Evolutionary conservation across 2,329 filamentous ascomycete genomes (phyloP), one percentile per base, ranked within the genome.

Genomic region (Pseudogymnoascus pannorum): DNA sequence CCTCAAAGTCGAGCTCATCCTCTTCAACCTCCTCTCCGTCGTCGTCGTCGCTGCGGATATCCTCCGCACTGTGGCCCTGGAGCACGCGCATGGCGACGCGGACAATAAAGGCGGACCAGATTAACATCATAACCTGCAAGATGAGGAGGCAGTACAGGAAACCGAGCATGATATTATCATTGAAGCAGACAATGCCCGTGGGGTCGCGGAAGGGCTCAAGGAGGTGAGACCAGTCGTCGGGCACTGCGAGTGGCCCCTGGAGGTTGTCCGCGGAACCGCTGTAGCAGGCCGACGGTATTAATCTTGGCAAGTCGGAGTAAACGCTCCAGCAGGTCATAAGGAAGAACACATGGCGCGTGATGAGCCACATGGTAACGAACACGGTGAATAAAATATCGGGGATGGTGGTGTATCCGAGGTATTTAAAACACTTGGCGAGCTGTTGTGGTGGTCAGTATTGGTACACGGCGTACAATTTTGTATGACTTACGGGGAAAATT

Each of bases 371-470:
- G 14, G 91, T 69, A 76, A 97, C 88, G 75, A 97, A 97, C 24
- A 93, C 72, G 36, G 86, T 92, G 71, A 97, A 97, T 58, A 86
- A 84, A 64, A 87, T 76, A 72, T 97, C 94, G 78, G 92, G 97
- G 60, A 87, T 75, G 3, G 77, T 87, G 64, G 85, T 84, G 74
- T 83, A 91, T 64, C 88, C 88, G 59, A 92, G 78, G 73, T 97
- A 99, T 74, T 96, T 97, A 67, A 97, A 84, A 69, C 92, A 90
- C 75, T 99, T 99, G 68, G 94, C 94, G 29, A 86, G 78, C 91
- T 95, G 64, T 58, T 61, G 60, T 33, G 40, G 51, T 22, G 31
- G 57, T 64, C 60, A 64, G 63, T 22, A 29, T 60, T 11, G 24
- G 9, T 12, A 35, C 33, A n/a, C 8, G 31, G 54, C 31, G 18